Percentiles rank a stretch among this genome's conserved stretches.
Evolutionary conservation across 208 protist genomes (phyloP).

Genomic region (Leishmania guyanensis): DNA sequence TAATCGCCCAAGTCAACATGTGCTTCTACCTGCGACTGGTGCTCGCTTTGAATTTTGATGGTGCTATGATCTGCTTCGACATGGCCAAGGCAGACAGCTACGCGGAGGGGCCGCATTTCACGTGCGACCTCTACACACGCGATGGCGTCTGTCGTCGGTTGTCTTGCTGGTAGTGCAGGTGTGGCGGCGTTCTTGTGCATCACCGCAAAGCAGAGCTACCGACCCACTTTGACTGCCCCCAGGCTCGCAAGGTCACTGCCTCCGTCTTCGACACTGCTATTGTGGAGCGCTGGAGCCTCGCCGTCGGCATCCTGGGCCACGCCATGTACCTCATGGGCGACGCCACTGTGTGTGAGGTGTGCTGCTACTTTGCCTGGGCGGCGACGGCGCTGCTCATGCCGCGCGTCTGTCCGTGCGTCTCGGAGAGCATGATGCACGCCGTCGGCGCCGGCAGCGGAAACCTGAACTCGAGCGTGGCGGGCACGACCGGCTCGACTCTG

Average conservation of each 20-base stretch:
- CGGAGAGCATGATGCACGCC: conserved; percentile 77
- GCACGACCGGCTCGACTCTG: conserved; percentile 37
- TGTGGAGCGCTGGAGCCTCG: conserved; percentile 68
- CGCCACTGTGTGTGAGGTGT: conserved; percentile 60
- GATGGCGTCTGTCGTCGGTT: conserved; percentile 49
- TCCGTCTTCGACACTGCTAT: conserved; percentile 72
- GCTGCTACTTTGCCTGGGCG: conserved; percentile 69
- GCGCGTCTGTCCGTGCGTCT: conserved; percentile 72
- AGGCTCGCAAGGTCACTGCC: conserved; percentile 44
- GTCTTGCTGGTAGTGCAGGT: conserved; percentile 40
- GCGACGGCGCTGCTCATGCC: conserved; percentile 71
- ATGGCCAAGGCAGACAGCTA: conserved; percentile 30
- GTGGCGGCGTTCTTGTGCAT: conserved; percentile 46
- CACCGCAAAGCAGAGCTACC: conserved; percentile 54
- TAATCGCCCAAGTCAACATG: conserved; percentile 49
- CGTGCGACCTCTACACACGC: conserved; percentile 51
- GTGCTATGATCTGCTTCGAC: conserved; percentile 56
- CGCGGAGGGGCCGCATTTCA: conserved; percentile 49
- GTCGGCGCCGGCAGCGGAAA: conserved; percentile 71
- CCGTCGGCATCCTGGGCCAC: conserved; percentile 50
- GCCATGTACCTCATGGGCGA: conserved; percentile 78
- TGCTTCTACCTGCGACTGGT: conserved; percentile 42
- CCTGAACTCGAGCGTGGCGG: conserved; percentile 50
- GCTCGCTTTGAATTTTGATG: conserved; percentile 51
- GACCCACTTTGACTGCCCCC: conserved; percentile 49